Evolutionary conservation across 2,329 filamentous ascomycete genomes (phyloP).

Genomic region (Chaetomiaceae sp.): DNA sequence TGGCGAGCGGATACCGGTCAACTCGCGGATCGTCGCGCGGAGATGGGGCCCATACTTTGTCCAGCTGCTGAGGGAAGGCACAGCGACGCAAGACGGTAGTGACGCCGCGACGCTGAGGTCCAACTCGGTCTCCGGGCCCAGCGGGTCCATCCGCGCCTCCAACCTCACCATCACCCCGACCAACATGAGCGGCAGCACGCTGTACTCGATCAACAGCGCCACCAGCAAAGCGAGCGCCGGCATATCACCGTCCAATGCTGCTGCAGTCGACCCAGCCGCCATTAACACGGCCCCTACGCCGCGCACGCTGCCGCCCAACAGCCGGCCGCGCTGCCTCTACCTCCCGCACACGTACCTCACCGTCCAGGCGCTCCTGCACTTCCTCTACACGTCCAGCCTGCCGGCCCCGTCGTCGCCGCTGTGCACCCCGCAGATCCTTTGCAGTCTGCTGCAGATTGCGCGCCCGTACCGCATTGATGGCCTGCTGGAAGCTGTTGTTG

Average conservation of each 20-base stretch:
- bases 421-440: constrained; percentile 92
- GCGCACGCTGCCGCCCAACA: constrained; percentile 52
- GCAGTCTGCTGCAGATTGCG: constrained; percentile 88
- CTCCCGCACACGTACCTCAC: constrained; percentile 89
- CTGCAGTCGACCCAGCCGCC: constrained; percentile 39
- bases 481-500: constrained; percentile 85
- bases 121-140: constrained; percentile 36
- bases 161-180: constrained; percentile 78
- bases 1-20: constrained; percentile 88
- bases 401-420: constrained; percentile 71
- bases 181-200: constrained; percentile 41
- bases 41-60: constrained; percentile 97
- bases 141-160: constrained; percentile 66
- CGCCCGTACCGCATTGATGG: constrained; percentile 92
- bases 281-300: constrained; percentile 56
- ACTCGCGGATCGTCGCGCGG: constrained; percentile 79
- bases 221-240: constrained; percentile 39
- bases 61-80: constrained; percentile 78
- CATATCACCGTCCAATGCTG: constrained; percentile 20
- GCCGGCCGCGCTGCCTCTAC: constrained; percentile 80
- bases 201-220: constrained; percentile 33
- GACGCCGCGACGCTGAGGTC: constrained; percentile 74
- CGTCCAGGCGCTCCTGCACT: constrained; percentile 84
- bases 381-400: constrained; percentile 86
- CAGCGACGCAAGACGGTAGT: constrained; percentile 64